A percentile compares a stretch with the other conserved stretches of the same genome.
Conservation (phyloP, 2,329 filamentous ascomycete species). For the Tolypocladium inflatum region DNA sequence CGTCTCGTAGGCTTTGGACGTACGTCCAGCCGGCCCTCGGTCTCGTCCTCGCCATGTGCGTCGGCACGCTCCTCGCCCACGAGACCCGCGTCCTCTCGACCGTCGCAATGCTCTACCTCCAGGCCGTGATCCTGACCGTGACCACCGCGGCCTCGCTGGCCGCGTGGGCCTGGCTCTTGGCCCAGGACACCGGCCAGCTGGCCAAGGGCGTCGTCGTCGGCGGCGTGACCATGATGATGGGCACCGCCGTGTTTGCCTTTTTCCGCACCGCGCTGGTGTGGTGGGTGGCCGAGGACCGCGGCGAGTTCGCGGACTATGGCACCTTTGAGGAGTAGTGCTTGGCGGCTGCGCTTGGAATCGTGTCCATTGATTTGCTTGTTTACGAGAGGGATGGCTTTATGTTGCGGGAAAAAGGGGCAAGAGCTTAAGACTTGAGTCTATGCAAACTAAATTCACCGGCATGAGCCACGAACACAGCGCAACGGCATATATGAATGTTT, state of each 20-base stretch:
- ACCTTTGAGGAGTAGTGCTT: too few species aligned
- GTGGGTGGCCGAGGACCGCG: conserved; percentile 8
- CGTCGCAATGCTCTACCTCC: conserved; percentile 14
- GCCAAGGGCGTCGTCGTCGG: conserved; percentile 17
- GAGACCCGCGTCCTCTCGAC: conserved; percentile 16
- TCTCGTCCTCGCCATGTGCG: conserved; percentile 11
- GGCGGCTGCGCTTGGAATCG: too few species aligned
- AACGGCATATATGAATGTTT: too few species aligned
- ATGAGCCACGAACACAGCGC: too few species aligned
- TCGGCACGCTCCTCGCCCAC: conserved; percentile 12
- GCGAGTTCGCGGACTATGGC: neutral
- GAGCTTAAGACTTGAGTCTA: too few species aligned
- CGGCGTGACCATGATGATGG: conserved; percentile 17
- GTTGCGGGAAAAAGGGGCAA: too few species aligned
- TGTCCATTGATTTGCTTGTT: too few species aligned
- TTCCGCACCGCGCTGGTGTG: conserved; percentile 17
- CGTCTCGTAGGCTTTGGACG: conserved; percentile 15
- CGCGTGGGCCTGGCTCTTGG: conserved; percentile 13
- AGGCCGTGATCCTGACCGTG: conserved; percentile 14
- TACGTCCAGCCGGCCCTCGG: conserved; percentile 11
- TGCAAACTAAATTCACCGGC: neutral
- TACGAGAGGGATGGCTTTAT: too few species aligned
- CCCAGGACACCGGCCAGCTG: conserved; percentile 8
- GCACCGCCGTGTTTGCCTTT: conserved; percentile 17
- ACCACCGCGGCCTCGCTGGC: conserved; percentile 10